These are phyloP conservation scores for Pontederia crassipes DNA, from an alignment of 176 grass and related monocot species.

Conservation along the genomic window DNA sequence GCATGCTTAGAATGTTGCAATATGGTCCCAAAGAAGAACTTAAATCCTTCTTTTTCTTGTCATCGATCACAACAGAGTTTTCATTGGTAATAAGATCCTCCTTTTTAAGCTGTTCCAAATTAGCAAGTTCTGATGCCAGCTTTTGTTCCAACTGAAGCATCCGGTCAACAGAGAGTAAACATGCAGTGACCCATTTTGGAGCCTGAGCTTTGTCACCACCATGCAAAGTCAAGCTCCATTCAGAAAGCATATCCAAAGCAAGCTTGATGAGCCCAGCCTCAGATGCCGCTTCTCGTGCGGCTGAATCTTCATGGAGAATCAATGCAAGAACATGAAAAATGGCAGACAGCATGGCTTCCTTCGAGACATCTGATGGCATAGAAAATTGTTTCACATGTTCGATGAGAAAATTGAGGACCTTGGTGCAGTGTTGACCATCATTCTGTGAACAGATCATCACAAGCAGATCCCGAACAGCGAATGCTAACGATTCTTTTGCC, in stretches of 20 bases:
- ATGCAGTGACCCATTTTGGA: conserved; percentile 91
- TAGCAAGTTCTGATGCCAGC: conserved; percentile 55
- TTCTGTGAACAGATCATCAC: conserved; percentile 87
- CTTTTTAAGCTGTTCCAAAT: conserved; percentile 68
- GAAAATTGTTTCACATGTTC: conserved; percentile 68
- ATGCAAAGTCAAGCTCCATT: conserved; percentile 44
- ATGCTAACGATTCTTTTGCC: conserved; percentile 73
- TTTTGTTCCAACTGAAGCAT: conserved; percentile 88
- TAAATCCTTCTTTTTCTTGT: conserved; percentile 43
- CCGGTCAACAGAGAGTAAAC: conserved; percentile 91
- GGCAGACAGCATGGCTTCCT: conserved; percentile 46
- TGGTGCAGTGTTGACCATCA: conserved; percentile 71
- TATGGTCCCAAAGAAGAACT: conserved; percentile 22
- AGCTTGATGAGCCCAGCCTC: conserved; percentile 68
- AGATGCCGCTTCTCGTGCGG: conserved; percentile 60
- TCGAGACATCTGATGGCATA: conserved; percentile 31
- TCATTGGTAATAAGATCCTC: conserved; percentile 31
- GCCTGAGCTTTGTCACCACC: conserved; percentile 35
- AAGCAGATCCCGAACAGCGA: conserved; percentile 85
- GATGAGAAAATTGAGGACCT: conserved; percentile 80
- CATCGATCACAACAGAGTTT: conserved; percentile 63
- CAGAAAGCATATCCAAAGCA: conserved; percentile 64
- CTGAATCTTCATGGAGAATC: conserved; percentile 82
- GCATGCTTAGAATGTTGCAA: conserved; percentile 45
- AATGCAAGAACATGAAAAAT: conserved; percentile 90